A percentile compares a stretch with the other conserved stretches of the same genome.
Evolutionary conservation across 805 yeast genomes (phyloP).

Genomic region (Candida ulmi): DNA sequence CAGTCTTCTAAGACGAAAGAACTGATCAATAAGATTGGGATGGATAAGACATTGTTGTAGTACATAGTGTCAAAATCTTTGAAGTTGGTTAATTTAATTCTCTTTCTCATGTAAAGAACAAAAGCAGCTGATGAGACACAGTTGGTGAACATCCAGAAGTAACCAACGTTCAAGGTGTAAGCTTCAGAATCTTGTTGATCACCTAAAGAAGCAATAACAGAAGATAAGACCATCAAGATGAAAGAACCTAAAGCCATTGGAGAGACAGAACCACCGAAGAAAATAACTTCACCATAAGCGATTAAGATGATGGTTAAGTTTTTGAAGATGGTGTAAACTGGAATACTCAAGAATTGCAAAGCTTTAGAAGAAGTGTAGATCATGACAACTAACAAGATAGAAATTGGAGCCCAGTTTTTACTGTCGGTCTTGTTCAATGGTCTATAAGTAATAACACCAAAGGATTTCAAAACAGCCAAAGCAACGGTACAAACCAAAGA

Average conservation of each 20-base stretch:
- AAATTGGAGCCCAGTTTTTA: conserved; percentile 93
- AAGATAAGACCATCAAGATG: conserved; percentile 86
- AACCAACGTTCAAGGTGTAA: conserved; percentile 59
- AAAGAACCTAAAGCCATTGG: conserved; percentile 88
- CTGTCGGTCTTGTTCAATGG: conserved; percentile 83
- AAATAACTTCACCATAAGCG: conserved; percentile 96
- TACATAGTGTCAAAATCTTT: conserved; percentile 97
- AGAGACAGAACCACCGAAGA: conserved; percentile 93
- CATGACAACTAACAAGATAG: conserved; percentile 84
- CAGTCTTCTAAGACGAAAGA: conserved; percentile 88
- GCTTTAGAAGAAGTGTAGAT: conserved; percentile 96
- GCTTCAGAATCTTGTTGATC: conserved; percentile 39
- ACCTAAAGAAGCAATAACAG: conserved; percentile 94
- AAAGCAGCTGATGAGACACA: conserved; percentile 92
- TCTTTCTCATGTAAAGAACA: conserved; percentile 93
- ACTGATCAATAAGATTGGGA: conserved; percentile 77
- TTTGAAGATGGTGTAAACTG: conserved; percentile 97
- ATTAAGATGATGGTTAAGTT: conserved; percentile 93
- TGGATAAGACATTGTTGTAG: conserved; percentile 90
- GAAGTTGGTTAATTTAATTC: conserved; percentile 94
- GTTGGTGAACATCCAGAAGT: conserved; percentile 95
- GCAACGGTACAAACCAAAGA: conserved; percentile 75
- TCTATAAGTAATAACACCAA: conserved; percentile 81
- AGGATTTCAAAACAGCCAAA: conserved; percentile 63
- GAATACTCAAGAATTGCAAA: conserved; percentile 82